Evolutionary conservation across 495 filamentous ascomycete genomes (phyloP), one percentile per base, ranked within the genome.

Genomic region (Aeminium ludgeri): DNA sequence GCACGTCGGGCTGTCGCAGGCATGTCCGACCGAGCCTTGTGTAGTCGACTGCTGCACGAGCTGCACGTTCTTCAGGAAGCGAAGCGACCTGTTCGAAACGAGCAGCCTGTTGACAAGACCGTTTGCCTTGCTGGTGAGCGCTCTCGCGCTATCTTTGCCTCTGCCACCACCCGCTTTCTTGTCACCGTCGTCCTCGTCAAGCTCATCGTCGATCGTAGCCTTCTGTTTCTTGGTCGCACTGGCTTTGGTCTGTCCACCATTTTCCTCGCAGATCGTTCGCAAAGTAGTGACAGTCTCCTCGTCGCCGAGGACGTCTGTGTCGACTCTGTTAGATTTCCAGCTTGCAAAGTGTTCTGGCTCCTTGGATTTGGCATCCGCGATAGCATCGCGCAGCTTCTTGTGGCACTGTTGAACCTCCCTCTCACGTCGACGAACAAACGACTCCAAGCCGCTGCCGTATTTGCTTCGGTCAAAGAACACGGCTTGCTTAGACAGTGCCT

Each of bases 401-500:
- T n/a, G 10, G 11, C 16, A 27, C 18, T 38, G 13, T 11, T 25
- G 10, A 1, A 46, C 20, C 31, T 57, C 40, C 3, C 29, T 16
- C 19, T 44, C 13, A 8, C 55, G 49, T 18, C 17, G 36, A 30
- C 34, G n/a, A 15, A 41, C 30, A 3, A 45, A 12, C 0, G 12
- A 12, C n/a, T 38, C 41, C 10, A 45, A 34, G 15, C 17, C 34
- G 10, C 8, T 15, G n/a, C 44, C 36, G 15, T 16, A 13, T 6
- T n/a, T 16, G 6, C 46, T 35, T n/a, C 25, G 34, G 18, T 40
- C 25, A 30, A 48, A 45, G 10, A 38, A 37, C 7, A 49, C 38
- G 2, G 49, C 51, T 8, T 20, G 15, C 15, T 45, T 55, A 4
- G 53, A 32, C 4, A 59, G 43, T 12, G 57, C 55, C 25, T 56